Evolutionary conservation across 2,329 filamentous ascomycete genomes (phyloP), one percentile per base, ranked within the genome.

Genomic region (Aspergillus vadensis): DNA sequence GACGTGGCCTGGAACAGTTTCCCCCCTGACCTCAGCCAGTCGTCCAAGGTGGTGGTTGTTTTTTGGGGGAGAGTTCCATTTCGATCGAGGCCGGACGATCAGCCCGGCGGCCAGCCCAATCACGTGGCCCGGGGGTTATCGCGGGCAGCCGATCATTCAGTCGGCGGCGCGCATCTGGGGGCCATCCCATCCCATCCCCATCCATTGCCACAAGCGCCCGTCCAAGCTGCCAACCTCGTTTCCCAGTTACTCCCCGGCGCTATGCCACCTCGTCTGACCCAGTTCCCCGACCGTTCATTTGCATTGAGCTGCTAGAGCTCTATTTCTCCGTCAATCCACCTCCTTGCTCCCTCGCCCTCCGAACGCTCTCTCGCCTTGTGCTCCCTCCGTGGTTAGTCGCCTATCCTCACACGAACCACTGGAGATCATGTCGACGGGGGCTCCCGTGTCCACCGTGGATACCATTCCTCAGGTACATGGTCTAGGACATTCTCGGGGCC

Each of bases 351-450:
- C 57, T 58, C 53, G 38, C 44, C 59, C 36, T 43, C 48, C 51
- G 21, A 56, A 56, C 56, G 43, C 61, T 61, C 55, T 53, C 43
- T 63, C 49, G 47, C 41, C 59, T 59, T 62, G 49, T 61, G 38
- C 53, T 38, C 36, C 57, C 58, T 32, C 47, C 54, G 54, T 58
- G 52, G 54, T 38, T 39, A 47, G 47, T 12, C 30, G 9, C 21
- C 36, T 49, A 59, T 65, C 64, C 55, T 63, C 44, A 52, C 44
- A 52, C 57, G 47, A 38, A 32, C 36, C 36, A 15, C 27, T 21
- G 12, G 53, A 64, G 62, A 74, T 55, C 57, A 77, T 77, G 75
- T 74, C 74, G 58, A 72, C 69, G 62, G 72, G 70, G 62, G 62
- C 67, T 51, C 67, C 70, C 61, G 65, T 69, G 58, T 69, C 70